Base-by-base conservation (phyloP, 257 asterid species). In the Ballota nigra region DNA sequence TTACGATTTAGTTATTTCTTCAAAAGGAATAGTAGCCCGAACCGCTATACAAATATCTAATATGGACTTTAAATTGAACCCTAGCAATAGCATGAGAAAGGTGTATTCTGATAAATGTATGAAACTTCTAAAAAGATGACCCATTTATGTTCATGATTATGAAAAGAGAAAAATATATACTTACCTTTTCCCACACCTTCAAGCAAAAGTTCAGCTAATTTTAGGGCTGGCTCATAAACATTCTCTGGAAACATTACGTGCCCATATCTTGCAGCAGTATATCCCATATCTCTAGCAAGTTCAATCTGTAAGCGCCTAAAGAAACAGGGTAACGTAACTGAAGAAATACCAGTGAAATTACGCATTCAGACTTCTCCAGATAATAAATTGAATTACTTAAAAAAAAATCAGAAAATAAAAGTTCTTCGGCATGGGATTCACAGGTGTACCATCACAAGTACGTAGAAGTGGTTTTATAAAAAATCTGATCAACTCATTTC, bases 211-310 rank as follows among this genome's bases (percentile, higher is more conserved):
- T 92, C 91, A 76, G 97, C 91, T 83, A 93, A 87, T 75, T 87
- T 85, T 18, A 95, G 84, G 76, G 88, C 92, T 75, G 99, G 99
- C 88, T 95, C 98, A 38, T 95, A 84, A n/a, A 89, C 99, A 81
- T 95, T 95, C 84, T 95, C 97, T 2, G 99, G 99, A 79, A 95
- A 95, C 99, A 95, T 92, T 49, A 95, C 97, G 81, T 95, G 99
- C 33, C 99, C 99, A 74, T 89, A 95, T 75, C 99, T 91, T 67
- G 95, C 97, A 82, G 95, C 84, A 78, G 97, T 81, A 74, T 95
- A 95, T 55, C 98, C 98, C 90, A 95, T 77, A 72, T 88, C 90
- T 87, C 94, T 86, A 57, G 99, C 99, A 81, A 92, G 97, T 85
- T 95, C 99, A 84, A 89, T 82, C 99, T 91, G 95, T 78, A 94